A percentile compares a stretch with the other conserved stretches of the same genome.
Conservation (phyloP, 371 early-diverging fungal species). For the Saksenaea vasiformis region DNA sequence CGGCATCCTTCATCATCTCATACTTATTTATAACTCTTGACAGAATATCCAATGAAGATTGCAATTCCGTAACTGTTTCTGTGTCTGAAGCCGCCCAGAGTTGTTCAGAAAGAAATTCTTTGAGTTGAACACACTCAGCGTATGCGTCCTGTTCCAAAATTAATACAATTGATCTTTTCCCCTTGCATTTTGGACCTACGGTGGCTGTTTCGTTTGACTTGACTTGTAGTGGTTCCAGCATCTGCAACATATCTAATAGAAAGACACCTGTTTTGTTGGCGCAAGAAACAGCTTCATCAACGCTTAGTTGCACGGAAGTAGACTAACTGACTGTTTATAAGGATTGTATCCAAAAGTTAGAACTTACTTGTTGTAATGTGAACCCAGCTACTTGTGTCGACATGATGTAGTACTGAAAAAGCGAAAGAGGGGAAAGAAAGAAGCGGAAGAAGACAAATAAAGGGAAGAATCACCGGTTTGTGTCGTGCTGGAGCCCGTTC, state of each 20-base stretch:
- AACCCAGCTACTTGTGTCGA: conserved; percentile 22
- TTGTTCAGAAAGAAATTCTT: conserved; percentile 43
- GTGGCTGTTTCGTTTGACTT: conserved; percentile 39
- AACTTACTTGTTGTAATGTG: conserved; percentile 10
- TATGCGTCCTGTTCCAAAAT: conserved; percentile 34
- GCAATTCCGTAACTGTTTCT: conserved; percentile 32
- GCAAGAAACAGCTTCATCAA: conserved; percentile 34
- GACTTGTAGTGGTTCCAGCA: conserved; percentile 38
- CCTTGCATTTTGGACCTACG: conserved; percentile 19
- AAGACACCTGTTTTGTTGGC: conserved; percentile 32
- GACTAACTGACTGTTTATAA: conserved; percentile 16
- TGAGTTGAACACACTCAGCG: conserved; percentile 36
- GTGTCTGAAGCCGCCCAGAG: conserved; percentile 43
- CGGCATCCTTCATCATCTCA: conserved; percentile 33
- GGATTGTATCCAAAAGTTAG: not conserved
- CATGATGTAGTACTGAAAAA: conserved; percentile 5
- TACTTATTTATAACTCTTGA: conserved; percentile 25
- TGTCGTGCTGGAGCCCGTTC: not conserved
- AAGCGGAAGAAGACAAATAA: not conserved
- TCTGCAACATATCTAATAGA: conserved; percentile 30
- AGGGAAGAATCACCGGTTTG: not conserved
- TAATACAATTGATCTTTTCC: not conserved
- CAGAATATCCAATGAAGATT: conserved; percentile 35
- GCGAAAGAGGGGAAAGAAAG: not conserved
- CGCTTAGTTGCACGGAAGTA: conserved; percentile 25